Conservation (phyloP, 495 filamentous ascomycete genomes). For the Xylaria bambusicola region DNA sequence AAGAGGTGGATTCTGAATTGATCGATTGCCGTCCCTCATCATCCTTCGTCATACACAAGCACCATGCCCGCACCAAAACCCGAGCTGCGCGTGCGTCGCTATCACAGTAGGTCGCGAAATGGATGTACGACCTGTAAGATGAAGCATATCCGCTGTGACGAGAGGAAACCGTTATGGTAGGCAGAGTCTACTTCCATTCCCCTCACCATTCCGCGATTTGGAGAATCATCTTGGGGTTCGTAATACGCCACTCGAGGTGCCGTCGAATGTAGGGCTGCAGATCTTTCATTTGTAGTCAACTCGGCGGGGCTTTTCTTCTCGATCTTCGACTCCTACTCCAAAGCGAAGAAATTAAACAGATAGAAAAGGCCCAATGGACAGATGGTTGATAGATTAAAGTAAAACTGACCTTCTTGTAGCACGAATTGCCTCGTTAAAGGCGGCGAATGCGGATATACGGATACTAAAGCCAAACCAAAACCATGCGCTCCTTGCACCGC, state of each 20-base stretch:
- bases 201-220: conserved; percentile 9
- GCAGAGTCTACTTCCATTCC: conserved; percentile 21
- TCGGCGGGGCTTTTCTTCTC: background rate
- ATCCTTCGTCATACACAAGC: conserved; percentile 3
- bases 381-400: background rate
- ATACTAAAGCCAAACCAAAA: conserved; percentile 12
- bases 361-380: background rate
- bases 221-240: background rate
- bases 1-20: conserved; percentile 12
- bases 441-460: conserved; percentile 35
- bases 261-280: conserved; percentile 10
- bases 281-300: conserved; percentile 15
- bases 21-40: background rate
- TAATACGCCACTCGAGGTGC: conserved; percentile 4
- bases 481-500: conserved; percentile 5
- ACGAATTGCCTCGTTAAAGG: conserved; percentile 39
- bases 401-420: conserved; percentile 18
- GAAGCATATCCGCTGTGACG: conserved; percentile 78
- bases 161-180: conserved; percentile 77
- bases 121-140: conserved; percentile 79
- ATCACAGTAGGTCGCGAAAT: conserved; percentile 53
- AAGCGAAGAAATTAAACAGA: conserved; percentile 1
- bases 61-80: conserved; percentile 21
- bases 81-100: conserved; percentile 24
- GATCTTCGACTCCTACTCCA: background rate